Percentiles rank a stretch among this genome's conserved stretches.
phyloP scores from a whole-genome alignment of 352 stramenopile species.

The Phytophthora capsici region DNA sequence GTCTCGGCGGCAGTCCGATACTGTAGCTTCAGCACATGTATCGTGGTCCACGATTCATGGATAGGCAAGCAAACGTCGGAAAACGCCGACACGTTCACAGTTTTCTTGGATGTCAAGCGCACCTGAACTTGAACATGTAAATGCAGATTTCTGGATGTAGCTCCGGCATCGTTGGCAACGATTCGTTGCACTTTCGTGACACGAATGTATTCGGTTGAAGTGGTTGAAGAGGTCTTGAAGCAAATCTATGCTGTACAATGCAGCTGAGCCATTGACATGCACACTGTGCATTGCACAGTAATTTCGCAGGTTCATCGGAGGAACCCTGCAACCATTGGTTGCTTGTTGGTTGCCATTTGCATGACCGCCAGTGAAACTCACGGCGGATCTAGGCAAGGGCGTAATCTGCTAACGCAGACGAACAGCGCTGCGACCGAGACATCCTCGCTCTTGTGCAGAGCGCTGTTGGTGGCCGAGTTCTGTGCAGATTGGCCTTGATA shows the following conservation, averaged over 20 bases:
- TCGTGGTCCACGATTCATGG: no score
- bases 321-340: no score
- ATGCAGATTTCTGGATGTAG: no score
- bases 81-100: no score
- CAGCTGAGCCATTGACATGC: neutral
- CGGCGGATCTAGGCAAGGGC: neutral
- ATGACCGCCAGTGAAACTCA: neutral
- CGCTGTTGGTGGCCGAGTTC: slow-evolving; percentile 1
- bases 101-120: no score
- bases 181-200: no score
- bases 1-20: no score
- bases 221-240: slow-evolving; percentile 14
- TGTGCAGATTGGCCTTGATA: slow-evolving; percentile 10
- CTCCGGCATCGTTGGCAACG: no score
- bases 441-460: neutral
- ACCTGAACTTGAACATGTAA: no score
- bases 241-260: neutral
- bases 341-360: no score
- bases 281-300: no score
- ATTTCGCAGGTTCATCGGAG: slow-evolving; percentile 10
- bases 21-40: no score
- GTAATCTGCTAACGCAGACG: slow-evolving; percentile 15
- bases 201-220: slow-evolving; percentile 5
- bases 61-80: neutral
- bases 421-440: slow-evolving; percentile 8